These are phyloP conservation scores for Fusarium neocosmosporiellum DNA, from an alignment of 2,329 filamentous ascomycete genomes.

Conservation along the genomic window DNA sequence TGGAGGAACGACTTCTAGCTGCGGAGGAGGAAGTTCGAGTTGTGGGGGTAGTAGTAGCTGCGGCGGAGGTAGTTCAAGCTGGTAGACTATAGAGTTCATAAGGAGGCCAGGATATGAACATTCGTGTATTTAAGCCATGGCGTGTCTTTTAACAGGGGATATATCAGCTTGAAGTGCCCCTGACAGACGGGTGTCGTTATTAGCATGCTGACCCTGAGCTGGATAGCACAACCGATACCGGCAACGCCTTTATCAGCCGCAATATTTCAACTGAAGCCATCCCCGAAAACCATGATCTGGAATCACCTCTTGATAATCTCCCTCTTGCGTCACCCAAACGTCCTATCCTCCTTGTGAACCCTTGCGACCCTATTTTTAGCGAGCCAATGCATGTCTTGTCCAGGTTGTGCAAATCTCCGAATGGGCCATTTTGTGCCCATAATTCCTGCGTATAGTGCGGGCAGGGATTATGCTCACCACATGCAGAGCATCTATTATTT, in stretches of 20 bases:
- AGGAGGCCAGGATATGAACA: not conserved
- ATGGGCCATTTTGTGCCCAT: not conserved
- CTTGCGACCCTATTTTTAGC: not conserved
- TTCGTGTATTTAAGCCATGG: not conserved
- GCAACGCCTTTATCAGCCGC: not conserved
- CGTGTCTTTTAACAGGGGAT: not conserved
- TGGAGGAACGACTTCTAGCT: not conserved
- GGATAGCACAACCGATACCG: not conserved
- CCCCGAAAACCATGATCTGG: not conserved
- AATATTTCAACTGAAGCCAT: not conserved
- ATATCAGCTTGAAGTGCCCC: not conserved
- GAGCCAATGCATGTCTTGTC: not conserved
- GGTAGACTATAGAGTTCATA: not conserved
- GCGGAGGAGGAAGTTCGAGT: not conserved
- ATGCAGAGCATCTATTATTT: not conserved
- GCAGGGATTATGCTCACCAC: not conserved
- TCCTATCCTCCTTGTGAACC: not conserved
- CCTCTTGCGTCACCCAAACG: not conserved
- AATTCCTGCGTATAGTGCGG: not conserved
- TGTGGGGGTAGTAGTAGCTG: no score
- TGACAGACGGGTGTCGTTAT: not conserved
- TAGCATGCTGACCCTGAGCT: constrained; percentile 1
- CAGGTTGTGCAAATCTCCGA: not conserved
- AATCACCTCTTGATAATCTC: not conserved
- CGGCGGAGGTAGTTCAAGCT: constrained; percentile 18